phyloP scores from a whole-genome alignment of 768 basidiomycete species.

The Austroboletus festivus region DNA sequence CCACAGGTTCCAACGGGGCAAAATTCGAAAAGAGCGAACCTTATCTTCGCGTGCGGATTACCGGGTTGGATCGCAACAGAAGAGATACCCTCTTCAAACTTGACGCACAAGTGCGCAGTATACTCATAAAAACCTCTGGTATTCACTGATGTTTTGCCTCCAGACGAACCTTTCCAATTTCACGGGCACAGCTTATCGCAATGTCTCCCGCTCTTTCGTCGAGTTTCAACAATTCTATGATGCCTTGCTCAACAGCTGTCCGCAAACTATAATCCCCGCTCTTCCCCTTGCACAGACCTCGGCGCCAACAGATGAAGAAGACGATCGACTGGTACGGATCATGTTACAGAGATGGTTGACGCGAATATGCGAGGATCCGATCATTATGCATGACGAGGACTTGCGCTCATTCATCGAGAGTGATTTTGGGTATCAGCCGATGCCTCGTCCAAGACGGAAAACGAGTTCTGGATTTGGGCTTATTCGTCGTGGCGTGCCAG shows the following conservation, averaged over 20 bases:
- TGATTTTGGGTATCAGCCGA: slow-evolving; percentile 95
- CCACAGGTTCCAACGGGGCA: slow-evolving; percentile 62
- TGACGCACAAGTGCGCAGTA: slow-evolving; percentile 77
- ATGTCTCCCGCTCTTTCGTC: slow-evolving; percentile 90
- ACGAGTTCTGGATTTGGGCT: slow-evolving; percentile 71
- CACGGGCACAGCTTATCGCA: slow-evolving; percentile 83
- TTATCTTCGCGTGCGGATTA: slow-evolving; percentile 86
- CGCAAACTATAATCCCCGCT: slow-evolving; percentile 95
- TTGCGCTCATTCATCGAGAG: slow-evolving; percentile 93
- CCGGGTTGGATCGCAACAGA: slow-evolving; percentile 90
- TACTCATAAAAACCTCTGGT: neutral
- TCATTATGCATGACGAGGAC: slow-evolving; percentile 88
- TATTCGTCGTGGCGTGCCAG: slow-evolving; percentile 77
- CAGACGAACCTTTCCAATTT: slow-evolving; percentile 95
- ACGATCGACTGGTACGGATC: slow-evolving; percentile 91
- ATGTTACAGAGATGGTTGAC: slow-evolving; percentile 95
- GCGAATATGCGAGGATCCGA: slow-evolving; percentile 88
- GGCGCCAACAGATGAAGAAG: slow-evolving; percentile 96
- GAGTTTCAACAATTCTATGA: slow-evolving; percentile 96
- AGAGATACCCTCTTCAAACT: slow-evolving; percentile 91
- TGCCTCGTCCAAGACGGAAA: slow-evolving; percentile 70
- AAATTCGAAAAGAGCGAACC: slow-evolving; percentile 76
- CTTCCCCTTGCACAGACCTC: slow-evolving; percentile 95
- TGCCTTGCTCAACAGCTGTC: slow-evolving; percentile 82
- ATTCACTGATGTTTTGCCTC: neutral